Percentiles rank a stretch among this genome's conserved stretches.
Conservation (phyloP, 2,329 filamentous ascomycete species). For the Xylariaceae sp. region DNA sequence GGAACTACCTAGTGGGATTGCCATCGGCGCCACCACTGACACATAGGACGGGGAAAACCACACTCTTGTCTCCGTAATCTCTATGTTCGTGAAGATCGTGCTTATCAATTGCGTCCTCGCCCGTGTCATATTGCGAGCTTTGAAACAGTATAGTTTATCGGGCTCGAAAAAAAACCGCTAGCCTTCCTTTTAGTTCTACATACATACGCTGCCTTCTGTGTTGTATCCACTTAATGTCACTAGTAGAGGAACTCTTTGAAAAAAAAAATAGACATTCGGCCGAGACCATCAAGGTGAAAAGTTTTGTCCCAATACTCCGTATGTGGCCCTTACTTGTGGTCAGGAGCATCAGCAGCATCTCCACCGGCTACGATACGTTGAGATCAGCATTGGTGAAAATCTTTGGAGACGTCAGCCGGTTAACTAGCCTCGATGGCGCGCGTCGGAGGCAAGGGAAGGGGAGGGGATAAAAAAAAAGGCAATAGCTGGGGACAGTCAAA, state of each 20-base stretch:
- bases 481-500: not conserved
- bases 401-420: not conserved
- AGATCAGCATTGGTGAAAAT: not conserved
- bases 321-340: not conserved
- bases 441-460: not conserved
- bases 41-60: not conserved
- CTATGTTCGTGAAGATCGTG: not conserved
- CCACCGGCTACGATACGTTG: not conserved
- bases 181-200: conserved; percentile 4
- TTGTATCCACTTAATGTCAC: not conserved
- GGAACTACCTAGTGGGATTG: not conserved
- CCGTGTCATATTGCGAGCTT: conserved; percentile 9
- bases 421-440: not conserved
- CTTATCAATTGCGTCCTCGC: not conserved
- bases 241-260: not conserved
- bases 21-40: conserved; percentile 20
- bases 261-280: not conserved
- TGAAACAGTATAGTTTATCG: conserved; percentile 6
- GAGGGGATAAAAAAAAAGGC: not conserved
- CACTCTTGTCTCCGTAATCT: conserved; percentile 8
- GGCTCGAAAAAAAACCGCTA: conserved; percentile 1
- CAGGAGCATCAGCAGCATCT: not conserved
- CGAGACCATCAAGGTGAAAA: not conserved
- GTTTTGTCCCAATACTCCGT: not conserved
- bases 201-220: not conserved